Conservation (phyloP, 2,329 filamentous ascomycete genomes). For the Cadophora malorum region DNA sequence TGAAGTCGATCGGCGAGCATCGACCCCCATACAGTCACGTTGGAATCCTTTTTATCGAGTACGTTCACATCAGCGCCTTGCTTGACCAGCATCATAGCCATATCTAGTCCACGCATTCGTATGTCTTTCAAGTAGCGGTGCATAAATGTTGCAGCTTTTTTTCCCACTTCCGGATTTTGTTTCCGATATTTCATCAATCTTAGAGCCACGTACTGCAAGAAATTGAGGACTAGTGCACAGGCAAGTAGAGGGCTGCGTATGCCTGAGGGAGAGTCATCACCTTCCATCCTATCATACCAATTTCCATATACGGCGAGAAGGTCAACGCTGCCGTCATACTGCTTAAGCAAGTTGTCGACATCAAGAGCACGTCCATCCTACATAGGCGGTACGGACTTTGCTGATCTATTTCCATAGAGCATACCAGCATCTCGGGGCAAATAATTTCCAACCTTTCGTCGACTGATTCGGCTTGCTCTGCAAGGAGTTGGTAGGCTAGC, state of each 20-base stretch:
- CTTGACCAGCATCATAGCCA: neutral
- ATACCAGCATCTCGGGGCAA: too few relatives aligned
- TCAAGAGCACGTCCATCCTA: too few relatives aligned
- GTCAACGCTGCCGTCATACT: too few relatives aligned
- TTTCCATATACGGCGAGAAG: neutral
- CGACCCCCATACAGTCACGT: neutral
- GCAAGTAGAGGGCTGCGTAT: neutral
- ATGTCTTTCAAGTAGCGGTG: too few relatives aligned
- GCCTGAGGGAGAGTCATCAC: too few relatives aligned
- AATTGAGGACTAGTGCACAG: neutral
- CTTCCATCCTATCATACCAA: neutral
- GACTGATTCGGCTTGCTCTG: too few relatives aligned
- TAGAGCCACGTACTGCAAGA: neutral
- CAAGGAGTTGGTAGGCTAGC: too few relatives aligned
- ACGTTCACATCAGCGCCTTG: neutral
- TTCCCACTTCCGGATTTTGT: neutral
- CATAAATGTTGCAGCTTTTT: neutral
- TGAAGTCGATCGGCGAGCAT: neutral
- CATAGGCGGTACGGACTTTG: too few relatives aligned
- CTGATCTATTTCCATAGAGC: too few relatives aligned
- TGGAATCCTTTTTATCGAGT: too few relatives aligned
- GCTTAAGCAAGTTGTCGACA: too few relatives aligned
- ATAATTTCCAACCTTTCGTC: too few relatives aligned
- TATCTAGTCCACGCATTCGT: neutral
- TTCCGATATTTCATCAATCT: neutral